phyloP scores from a whole-genome alignment of 257 asterid genomes.

The Solanum okadae region DNA sequence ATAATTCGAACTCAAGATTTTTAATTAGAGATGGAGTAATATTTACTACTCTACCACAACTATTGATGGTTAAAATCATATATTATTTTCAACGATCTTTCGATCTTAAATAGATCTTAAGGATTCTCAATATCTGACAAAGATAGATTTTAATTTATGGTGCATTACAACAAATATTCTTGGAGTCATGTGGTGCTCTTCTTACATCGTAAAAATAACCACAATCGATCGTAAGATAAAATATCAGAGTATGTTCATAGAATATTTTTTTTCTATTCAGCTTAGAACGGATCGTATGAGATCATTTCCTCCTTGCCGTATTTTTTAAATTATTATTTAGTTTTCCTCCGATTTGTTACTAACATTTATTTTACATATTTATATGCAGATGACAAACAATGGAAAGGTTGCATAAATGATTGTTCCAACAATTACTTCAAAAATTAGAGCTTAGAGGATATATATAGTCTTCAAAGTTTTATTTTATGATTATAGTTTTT shows the following conservation, averaged over 20 bases:
- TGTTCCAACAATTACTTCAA: not conserved
- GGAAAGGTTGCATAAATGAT: not conserved
- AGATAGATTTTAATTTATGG: too few species aligned
- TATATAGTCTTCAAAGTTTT: not conserved
- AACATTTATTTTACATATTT: not conserved
- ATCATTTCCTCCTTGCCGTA: not conserved
- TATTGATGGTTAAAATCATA: too few species aligned
- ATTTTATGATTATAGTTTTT: not conserved
- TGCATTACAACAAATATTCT: too few species aligned
- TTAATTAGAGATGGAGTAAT: not conserved
- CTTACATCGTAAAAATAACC: too few species aligned
- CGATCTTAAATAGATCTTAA: too few species aligned
- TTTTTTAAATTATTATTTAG: not conserved
- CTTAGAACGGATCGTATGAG: not conserved
- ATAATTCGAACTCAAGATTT: not conserved
- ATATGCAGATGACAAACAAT: not conserved
- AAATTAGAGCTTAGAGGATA: not conserved
- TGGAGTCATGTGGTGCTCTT: too few species aligned
- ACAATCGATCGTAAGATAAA: too few species aligned
- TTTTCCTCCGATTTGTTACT: not conserved
- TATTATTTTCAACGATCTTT: too few species aligned
- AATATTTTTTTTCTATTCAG: not conserved
- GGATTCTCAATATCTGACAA: too few species aligned
- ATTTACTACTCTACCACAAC: not conserved
- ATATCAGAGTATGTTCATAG: not conserved